A percentile compares a stretch with the other conserved stretches of the same genome.
phyloP scores from a whole-genome alignment of 345 rosid genomes.

The Moricandia arvensis region DNA sequence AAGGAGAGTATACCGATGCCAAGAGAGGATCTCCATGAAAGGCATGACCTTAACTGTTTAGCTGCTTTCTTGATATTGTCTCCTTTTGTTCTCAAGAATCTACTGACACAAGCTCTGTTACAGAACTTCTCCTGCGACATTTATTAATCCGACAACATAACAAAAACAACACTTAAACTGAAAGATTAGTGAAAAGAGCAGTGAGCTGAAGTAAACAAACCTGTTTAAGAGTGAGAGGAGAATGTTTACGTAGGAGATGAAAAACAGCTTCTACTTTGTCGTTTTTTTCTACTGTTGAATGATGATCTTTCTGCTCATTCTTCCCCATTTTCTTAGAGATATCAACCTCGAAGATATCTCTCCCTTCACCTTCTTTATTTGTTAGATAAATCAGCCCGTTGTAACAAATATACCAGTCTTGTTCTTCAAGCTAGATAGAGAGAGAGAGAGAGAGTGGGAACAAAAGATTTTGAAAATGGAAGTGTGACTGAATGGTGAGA shows the following conservation, averaged over 20 bases:
- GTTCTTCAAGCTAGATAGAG: conserved; percentile 30
- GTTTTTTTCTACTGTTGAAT: conserved; percentile 10
- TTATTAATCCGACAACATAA: background rate
- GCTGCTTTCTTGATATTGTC: conserved; percentile 84
- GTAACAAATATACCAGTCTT: conserved; percentile 36
- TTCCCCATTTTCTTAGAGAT: conserved; percentile 59
- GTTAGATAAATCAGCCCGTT: conserved; percentile 16
- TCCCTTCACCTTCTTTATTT: background rate
- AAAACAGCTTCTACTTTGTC: conserved; percentile 72
- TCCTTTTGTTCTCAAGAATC: conserved; percentile 75
- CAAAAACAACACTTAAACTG: background rate
- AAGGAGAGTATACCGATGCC: conserved; percentile 60
- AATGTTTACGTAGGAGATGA: conserved; percentile 61
- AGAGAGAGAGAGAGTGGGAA: conserved; percentile 8
- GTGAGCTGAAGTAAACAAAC: conserved; percentile 28
- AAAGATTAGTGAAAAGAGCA: background rate
- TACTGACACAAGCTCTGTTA: conserved; percentile 62
- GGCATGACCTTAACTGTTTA: conserved; percentile 75
- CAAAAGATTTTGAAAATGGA: conserved; percentile 17
- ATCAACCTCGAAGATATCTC: background rate
- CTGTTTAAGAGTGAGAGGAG: conserved; percentile 86
- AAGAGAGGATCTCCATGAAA: conserved; percentile 85
- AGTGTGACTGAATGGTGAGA: conserved; percentile 26
- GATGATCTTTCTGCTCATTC: conserved; percentile 48
- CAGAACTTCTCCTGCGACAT: conserved; percentile 83